Percentiles rank a stretch among this genome's conserved stretches.
These are phyloP conservation scores for Hypsizygus marmoreus DNA, from an alignment of 768 basidiomycete species.

Conservation along the genomic window DNA sequence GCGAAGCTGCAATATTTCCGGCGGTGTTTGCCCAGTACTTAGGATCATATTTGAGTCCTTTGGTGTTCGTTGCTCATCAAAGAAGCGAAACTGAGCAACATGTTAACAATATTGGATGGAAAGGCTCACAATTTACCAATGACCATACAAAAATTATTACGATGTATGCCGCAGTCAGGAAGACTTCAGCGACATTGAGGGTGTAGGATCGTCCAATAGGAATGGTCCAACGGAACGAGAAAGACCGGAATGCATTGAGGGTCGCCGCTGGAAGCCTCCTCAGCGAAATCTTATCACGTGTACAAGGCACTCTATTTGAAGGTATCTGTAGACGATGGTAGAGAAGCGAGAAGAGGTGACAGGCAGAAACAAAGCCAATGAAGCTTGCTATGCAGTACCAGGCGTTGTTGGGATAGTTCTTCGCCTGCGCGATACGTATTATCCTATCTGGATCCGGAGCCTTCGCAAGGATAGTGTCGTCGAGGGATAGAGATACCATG, in stretches of 20 bases:
- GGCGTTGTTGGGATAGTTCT: conserved; percentile 11
- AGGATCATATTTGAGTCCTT: conserved; percentile 33
- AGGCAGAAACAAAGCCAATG: conserved; percentile 14
- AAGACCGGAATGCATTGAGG: conserved; percentile 15
- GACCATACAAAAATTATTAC: conserved; percentile 32
- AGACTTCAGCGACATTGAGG: conserved; percentile 38
- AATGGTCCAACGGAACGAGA: conserved; percentile 23
- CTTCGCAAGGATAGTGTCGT: conserved; percentile 3
- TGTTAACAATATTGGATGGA: no score
- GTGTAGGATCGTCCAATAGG: conserved; percentile 29
- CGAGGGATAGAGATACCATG: background rate
- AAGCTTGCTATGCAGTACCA: conserved; percentile 21
- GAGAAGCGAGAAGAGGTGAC: conserved; percentile 4
- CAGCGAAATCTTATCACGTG: conserved; percentile 3
- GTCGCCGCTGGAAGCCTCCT: conserved; percentile 15
- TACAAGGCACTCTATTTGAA: background rate
- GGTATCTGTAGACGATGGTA: background rate
- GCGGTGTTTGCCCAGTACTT: conserved; percentile 44
- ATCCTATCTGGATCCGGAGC: conserved; percentile 7
- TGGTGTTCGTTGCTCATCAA: conserved; percentile 36
- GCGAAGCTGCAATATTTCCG: conserved; percentile 44
- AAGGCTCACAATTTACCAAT: conserved; percentile 41
- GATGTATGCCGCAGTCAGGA: conserved; percentile 35
- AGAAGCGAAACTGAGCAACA: no score
- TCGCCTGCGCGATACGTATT: conserved; percentile 10